These are phyloP conservation scores for Kurtzmaniella fragi DNA, from an alignment of 805 yeast genomes.

Conservation along the genomic window DNA sequence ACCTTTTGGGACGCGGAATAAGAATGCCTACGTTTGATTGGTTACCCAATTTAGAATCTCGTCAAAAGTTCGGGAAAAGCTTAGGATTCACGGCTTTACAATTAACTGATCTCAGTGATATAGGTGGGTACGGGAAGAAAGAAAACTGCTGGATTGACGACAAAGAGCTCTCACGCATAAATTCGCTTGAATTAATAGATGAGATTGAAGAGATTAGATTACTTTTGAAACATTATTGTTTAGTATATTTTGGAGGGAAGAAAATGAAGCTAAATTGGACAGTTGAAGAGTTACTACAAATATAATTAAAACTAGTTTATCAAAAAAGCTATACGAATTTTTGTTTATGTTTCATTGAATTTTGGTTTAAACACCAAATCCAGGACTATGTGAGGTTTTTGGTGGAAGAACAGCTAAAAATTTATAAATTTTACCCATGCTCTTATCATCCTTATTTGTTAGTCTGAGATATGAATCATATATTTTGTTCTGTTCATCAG, in stretches of 20 bases:
- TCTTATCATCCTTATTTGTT: constrained; percentile 52
- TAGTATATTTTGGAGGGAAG: constrained; percentile 25
- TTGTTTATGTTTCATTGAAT: background rate
- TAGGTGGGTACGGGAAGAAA: constrained; percentile 24
- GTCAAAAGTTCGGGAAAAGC: constrained; percentile 16
- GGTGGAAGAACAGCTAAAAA: constrained; percentile 58
- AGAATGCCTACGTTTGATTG: constrained; percentile 51
- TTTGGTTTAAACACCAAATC: constrained; percentile 33
- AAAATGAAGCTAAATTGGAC: background rate
- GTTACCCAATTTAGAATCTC: constrained; percentile 40
- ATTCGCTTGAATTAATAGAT: constrained; percentile 60
- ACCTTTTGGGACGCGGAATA: constrained; percentile 57
- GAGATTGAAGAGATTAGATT: constrained; percentile 69
- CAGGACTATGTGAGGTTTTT: constrained; percentile 42
- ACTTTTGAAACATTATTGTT: constrained; percentile 57
- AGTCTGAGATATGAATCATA: constrained; percentile 56
- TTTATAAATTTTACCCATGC: constrained; percentile 77
- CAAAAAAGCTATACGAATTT: background rate
- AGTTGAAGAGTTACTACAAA: background rate
- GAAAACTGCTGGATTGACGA: constrained; percentile 36
- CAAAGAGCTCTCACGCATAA: constrained; percentile 40
- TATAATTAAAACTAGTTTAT: background rate
- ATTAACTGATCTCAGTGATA: constrained; percentile 43
- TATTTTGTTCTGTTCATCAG: constrained; percentile 48
- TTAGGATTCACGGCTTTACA: constrained; percentile 15